A percentile compares a stretch with the other conserved stretches of the same genome.
These are phyloP conservation scores for Xylaria bambusicola DNA, from an alignment of 495 filamentous ascomycete genomes.

Conservation along the genomic window DNA sequence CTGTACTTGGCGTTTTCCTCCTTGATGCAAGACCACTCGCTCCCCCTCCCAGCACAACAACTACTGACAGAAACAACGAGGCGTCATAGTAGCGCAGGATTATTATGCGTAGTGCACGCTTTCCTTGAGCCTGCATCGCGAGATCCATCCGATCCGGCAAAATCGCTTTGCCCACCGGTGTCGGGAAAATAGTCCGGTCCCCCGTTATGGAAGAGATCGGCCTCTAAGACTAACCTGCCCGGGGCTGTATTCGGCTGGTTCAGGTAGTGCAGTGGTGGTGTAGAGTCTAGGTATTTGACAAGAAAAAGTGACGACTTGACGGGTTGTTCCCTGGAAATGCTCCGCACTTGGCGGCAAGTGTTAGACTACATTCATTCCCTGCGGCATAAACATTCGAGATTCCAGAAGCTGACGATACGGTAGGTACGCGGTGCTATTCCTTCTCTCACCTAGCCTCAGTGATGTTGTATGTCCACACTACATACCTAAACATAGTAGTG, in stretches of 20 bases:
- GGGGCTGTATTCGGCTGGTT: too few species aligned
- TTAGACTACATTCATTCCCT: slow-evolving; percentile 6
- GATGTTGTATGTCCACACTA: too few species aligned
- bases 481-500: too few species aligned
- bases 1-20: neutral
- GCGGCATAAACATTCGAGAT: slow-evolving; percentile 16
- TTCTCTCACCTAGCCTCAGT: too few species aligned
- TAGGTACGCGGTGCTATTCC: too few species aligned
- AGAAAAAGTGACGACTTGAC: neutral
- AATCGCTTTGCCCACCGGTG: slow-evolving; percentile 3
- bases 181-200: slow-evolving; percentile 9
- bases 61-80: too few species aligned
- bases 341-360: slow-evolving; percentile 13
- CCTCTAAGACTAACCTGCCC: slow-evolving; percentile 10
- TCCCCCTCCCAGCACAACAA: too few species aligned
- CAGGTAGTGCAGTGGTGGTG: too few species aligned
- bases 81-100: too few species aligned
- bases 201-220: slow-evolving; percentile 20
- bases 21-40: neutral
- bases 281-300: neutral
- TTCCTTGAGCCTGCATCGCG: too few species aligned
- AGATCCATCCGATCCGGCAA: neutral
- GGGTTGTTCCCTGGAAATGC: slow-evolving; percentile 5
- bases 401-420: slow-evolving; percentile 11
- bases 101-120: too few species aligned